Base-by-base conservation (phyloP, 176 grass and related monocot species). In the Phragmites australis region DNA sequence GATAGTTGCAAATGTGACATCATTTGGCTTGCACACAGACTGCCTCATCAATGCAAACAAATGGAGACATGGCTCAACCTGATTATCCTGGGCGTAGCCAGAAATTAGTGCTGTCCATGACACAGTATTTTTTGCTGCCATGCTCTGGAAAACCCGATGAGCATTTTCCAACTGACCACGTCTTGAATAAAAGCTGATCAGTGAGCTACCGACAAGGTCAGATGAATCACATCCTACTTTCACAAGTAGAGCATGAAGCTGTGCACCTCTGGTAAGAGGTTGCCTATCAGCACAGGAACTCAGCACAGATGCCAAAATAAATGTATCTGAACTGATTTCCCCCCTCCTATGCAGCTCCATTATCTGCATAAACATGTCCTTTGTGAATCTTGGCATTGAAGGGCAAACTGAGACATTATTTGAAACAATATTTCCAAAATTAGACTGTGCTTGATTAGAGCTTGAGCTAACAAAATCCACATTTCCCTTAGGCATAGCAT, bases 21-120 rank as follows among this genome's bases (percentile, higher is more conserved):
- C 90, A 87, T 93, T 93, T 63, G 84, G 90, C 69, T 86, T 86
- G 81, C 81, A 86, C 16, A 11, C 30, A 18, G 83, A 82, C 51
- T 29, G 70, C 78, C 81, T 89, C 90, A 93, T 89, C 41, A 68
- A 18, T 22, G 55, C 58, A 80, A 88, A 84, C 8, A 88, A 42
- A 73, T 68, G 61, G 44, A 88, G 76, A 57, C 75, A 84, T 75
- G 81, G 52, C 53, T 84, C 76, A 41, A 88, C 69, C 60, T 74
- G 56, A 58, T 66, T 81, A 65, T 84, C 44, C 64, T 87, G 83
- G 8, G 76, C 80, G 39, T 84, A 93, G 42, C 88, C 82, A 80
- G 91, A 87, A 88, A 93, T 86, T 12, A 93, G 62, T 68, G 88
- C 69, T 73, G 91, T 90, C 85, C 88, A 90, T 13, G 82, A 83